Conservation (phyloP, 1,284 basidiomycete genomes). For the Fomitopsis palustris region DNA sequence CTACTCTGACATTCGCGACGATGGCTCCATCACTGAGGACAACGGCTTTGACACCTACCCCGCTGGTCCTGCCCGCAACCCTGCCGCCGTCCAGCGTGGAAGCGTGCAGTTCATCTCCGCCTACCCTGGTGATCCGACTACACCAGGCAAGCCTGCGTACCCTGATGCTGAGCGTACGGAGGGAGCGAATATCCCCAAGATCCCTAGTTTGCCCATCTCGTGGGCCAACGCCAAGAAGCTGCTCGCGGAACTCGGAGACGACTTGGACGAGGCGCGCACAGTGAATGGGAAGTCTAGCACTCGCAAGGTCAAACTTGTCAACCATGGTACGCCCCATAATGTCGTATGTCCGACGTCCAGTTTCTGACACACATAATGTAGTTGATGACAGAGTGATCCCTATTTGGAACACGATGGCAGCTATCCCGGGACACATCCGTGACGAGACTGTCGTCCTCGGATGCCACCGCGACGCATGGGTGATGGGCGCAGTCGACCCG, state of each 20-base stretch:
- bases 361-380: conserved; percentile 13
- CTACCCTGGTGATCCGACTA: conserved; percentile 86
- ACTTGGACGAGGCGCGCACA: conserved; percentile 28
- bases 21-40: conserved; percentile 76
- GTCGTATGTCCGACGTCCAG: neutral
- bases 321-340: conserved; percentile 49
- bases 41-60: conserved; percentile 82
- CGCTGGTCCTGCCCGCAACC: conserved; percentile 84
- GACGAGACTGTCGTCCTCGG: conserved; percentile 87
- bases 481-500: conserved; percentile 84
- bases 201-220: conserved; percentile 79
- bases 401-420: conserved; percentile 86
- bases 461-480: conserved; percentile 70
- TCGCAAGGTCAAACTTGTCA: conserved; percentile 52
- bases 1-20: conserved; percentile 88
- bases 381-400: conserved; percentile 80
- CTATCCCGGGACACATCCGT: conserved; percentile 85
- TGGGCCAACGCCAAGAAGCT: conserved; percentile 67
- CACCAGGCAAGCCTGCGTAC: conserved; percentile 87
- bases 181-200: conserved; percentile 71
- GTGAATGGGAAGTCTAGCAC: conserved; percentile 49
- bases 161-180: conserved; percentile 73
- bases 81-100: conserved; percentile 82
- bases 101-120: conserved; percentile 79
- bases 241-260: conserved; percentile 49